These are phyloP conservation scores for Carex cristatella DNA, from an alignment of 176 grass and related monocot genomes.

Conservation along the genomic window DNA sequence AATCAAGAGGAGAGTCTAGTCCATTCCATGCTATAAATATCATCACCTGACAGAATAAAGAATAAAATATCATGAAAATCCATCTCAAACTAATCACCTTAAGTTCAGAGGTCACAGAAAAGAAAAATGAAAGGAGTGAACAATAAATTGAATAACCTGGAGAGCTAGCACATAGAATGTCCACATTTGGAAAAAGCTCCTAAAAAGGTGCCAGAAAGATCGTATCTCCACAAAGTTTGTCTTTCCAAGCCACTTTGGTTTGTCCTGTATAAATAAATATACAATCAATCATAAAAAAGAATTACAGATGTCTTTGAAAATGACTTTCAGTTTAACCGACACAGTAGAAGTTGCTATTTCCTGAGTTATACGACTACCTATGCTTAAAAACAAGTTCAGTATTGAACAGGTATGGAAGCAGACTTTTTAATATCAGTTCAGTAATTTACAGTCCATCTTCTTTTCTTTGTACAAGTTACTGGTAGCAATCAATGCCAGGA, in stretches of 20 bases:
- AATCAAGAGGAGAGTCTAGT: slow-evolving; percentile 68
- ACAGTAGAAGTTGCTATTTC: not conserved
- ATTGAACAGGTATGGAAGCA: not conserved
- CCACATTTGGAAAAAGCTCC: slow-evolving; percentile 96
- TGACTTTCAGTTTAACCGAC: not conserved
- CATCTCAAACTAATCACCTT: not conserved
- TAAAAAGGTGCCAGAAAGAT: slow-evolving; percentile 96
- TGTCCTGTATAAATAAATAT: slow-evolving; percentile 37
- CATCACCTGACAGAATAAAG: slow-evolving; percentile 51
- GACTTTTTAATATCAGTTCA: not conserved
- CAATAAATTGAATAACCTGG: slow-evolving; percentile 43
- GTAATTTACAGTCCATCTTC: not conserved
- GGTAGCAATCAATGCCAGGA: not conserved
- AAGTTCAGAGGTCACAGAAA: slow-evolving; percentile 7
- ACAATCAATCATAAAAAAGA: slow-evolving; percentile 17
- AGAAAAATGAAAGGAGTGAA: slow-evolving; percentile 22
- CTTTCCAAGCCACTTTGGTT: slow-evolving; percentile 73
- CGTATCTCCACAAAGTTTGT: slow-evolving; percentile 88
- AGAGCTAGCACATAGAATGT: slow-evolving; percentile 81
- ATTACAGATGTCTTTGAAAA: slow-evolving; percentile 20
- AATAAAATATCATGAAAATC: slow-evolving; percentile 11
- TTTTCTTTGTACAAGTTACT: not conserved
- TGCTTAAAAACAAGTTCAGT: not conserved
- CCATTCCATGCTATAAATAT: slow-evolving; percentile 96
- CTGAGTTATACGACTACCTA: not conserved